Conservation (phyloP, 345 rosid genomes). For the Dovyalis caffra region DNA sequence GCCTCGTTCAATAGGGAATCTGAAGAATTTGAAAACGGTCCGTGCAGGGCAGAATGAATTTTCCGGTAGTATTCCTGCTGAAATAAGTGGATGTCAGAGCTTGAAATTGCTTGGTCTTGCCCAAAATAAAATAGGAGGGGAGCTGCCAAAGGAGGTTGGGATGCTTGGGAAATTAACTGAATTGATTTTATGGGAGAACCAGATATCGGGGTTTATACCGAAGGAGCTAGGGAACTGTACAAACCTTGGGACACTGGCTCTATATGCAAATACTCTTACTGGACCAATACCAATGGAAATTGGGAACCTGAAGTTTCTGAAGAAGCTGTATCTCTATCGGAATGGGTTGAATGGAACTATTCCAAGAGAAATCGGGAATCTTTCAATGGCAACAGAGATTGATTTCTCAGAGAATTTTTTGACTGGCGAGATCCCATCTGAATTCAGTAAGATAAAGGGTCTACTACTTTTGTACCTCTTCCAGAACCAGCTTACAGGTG, state of each 20-base stretch:
- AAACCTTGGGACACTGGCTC: slow-evolving; percentile 64
- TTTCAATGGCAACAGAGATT: slow-evolving; percentile 53
- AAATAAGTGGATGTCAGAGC: slow-evolving; percentile 65
- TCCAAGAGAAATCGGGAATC: slow-evolving; percentile 62
- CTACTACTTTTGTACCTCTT: slow-evolving; percentile 65
- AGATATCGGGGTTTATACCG: slow-evolving; percentile 62
- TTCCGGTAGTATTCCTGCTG: slow-evolving; percentile 69
- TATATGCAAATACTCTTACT: slow-evolving; percentile 60
- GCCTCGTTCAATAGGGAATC: slow-evolving; percentile 49
- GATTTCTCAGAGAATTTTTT: slow-evolving; percentile 77
- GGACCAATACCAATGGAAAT: slow-evolving; percentile 63
- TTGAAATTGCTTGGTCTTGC: slow-evolving; percentile 74
- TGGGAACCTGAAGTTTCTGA: slow-evolving; percentile 48
- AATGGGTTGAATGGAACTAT: slow-evolving; percentile 71
- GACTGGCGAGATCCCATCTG: slow-evolving; percentile 58
- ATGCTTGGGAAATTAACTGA: slow-evolving; percentile 58
- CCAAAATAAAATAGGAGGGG: slow-evolving; percentile 68
- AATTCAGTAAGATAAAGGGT: slow-evolving; percentile 52
- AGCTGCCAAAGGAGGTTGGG: slow-evolving; percentile 58
- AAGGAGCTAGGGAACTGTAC: slow-evolving; percentile 58
- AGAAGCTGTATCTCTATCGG: slow-evolving; percentile 59
- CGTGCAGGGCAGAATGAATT: slow-evolving; percentile 68
- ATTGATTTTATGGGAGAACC: slow-evolving; percentile 68
- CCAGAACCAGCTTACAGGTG: slow-evolving; percentile 60
- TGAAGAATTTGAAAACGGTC: slow-evolving; percentile 50